phyloP scores from a whole-genome alignment of 83 land plant genomes.

The Isoetes engelmannii region DNA sequence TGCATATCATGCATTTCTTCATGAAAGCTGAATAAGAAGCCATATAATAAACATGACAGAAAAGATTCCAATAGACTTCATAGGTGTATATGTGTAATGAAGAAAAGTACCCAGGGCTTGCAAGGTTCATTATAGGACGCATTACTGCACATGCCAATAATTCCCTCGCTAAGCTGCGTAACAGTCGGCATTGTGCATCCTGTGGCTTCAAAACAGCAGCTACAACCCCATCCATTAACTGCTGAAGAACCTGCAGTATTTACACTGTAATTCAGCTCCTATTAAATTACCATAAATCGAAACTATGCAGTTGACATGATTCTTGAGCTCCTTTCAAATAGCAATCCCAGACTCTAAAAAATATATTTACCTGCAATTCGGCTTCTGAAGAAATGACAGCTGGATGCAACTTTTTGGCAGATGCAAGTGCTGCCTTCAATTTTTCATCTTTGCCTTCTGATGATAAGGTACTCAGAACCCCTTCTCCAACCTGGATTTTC shows the following conservation, averaged over 20 bases:
- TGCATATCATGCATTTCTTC: slow-evolving; percentile 22
- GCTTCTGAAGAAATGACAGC: slow-evolving; percentile 78
- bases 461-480: slow-evolving; percentile 65
- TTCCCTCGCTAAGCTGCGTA: slow-evolving; percentile 65
- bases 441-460: slow-evolving; percentile 88
- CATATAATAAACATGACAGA: too few species aligned
- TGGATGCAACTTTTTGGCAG: slow-evolving; percentile 80
- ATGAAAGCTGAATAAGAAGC: neutral
- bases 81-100: too few species aligned
- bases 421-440: slow-evolving; percentile 56
- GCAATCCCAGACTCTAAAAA: neutral
- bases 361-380: slow-evolving; percentile 67
- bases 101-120: slow-evolving; percentile 54
- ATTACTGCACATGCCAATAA: slow-evolving; percentile 77
- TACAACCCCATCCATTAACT: slow-evolving; percentile 65
- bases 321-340: too few species aligned
- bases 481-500: slow-evolving; percentile 58
- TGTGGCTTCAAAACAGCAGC: slow-evolving; percentile 59
- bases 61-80: neutral
- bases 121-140: slow-evolving; percentile 83
- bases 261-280: neutral
- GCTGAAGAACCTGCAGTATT: slow-evolving; percentile 63
- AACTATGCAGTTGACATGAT: neutral
- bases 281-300: slow-evolving; percentile 17
- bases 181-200: slow-evolving; percentile 70